Evolutionary conservation across 371 early-diverging fungal species (phyloP), one percentile per base, ranked within the genome.

Genomic region (Dichotomocladium elegans): DNA sequence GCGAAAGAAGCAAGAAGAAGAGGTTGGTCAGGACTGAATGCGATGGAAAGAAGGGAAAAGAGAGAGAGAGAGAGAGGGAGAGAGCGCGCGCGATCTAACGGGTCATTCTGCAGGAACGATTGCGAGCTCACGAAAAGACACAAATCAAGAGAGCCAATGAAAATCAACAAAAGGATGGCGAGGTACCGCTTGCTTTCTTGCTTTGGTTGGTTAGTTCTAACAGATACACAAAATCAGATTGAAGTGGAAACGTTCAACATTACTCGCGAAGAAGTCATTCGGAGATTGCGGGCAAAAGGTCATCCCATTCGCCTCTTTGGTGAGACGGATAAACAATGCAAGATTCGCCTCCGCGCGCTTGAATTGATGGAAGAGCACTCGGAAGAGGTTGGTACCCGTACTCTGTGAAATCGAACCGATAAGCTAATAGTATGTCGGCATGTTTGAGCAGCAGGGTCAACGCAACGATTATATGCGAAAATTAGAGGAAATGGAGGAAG

Each of bases 251-350:
- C 75, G 1, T 69, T 80, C 52, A 82, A 82, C 53, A 83, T 91
- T 40, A 68, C 89, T n/a, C 72, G 82, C 19, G 90, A 90, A 29
- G 96, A 96, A 55, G 81, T 92, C 1, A 65, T 89, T 37, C 84
- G 88, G 42, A 85, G 97, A 43, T 69, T 98, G 46, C 79, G 98
- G 21, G 88, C 91, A 3, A 86, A 89, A 47, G 90, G 87, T 22
- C 88, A 96, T 60, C 98, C 98, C 15, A 94, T 95, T 60, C 85
- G 92, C 8, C 70, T 96, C 30, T 98, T 98, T 64, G 98, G 87
- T 37, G 98, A 98, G 65, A 85, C 91, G 4, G 87, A 92, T 57
- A 70, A 74, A 26, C 82, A 90, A 57, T 90, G 98, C 34, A 81
- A 88, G 47, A 69, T 79, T 43, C 92, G 98, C 45, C 76, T 98